Conservation (phyloP, 768 basidiomycete genomes). For the Mycena leptocephala region DNA sequence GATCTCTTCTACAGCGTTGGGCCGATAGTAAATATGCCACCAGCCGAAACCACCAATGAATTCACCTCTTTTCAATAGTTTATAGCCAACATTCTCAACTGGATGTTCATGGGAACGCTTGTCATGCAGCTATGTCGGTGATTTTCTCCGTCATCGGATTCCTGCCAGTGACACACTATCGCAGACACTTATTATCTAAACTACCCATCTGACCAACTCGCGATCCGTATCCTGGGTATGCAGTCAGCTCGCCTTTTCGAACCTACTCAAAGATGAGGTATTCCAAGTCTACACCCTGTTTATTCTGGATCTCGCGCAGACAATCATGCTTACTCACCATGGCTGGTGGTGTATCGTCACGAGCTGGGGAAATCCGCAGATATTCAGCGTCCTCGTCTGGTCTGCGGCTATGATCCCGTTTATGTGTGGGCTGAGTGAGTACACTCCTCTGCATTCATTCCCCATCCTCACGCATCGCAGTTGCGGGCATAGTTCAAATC, state of each 20-base stretch:
- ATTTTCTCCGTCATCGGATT: neutral
- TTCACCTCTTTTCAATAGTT: neutral
- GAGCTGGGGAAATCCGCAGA: neutral
- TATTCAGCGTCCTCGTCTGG: neutral
- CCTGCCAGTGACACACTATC: neutral
- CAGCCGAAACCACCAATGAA: neutral
- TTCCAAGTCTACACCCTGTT: neutral
- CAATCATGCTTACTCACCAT: neutral
- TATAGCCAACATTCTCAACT: neutral
- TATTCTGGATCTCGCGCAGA: neutral
- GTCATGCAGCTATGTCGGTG: neutral
- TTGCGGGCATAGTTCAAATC: neutral
- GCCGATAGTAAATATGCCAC: neutral
- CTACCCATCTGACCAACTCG: neutral
- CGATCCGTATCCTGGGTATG: too few relatives aligned
- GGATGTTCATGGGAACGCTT: neutral
- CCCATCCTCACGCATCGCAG: neutral
- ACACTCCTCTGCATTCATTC: too few relatives aligned
- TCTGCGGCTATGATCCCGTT: neutral
- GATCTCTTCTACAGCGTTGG: too few relatives aligned
- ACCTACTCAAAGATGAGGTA: too few relatives aligned
- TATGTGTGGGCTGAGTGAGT: neutral
- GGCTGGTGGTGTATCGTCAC: constrained; percentile 3
- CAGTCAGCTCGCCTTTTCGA: too few relatives aligned
- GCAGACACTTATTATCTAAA: neutral